These are phyloP conservation scores for Nitzschia sp. DNA, from an alignment of 108 stramenopile genomes.

Conservation along the genomic window DNA sequence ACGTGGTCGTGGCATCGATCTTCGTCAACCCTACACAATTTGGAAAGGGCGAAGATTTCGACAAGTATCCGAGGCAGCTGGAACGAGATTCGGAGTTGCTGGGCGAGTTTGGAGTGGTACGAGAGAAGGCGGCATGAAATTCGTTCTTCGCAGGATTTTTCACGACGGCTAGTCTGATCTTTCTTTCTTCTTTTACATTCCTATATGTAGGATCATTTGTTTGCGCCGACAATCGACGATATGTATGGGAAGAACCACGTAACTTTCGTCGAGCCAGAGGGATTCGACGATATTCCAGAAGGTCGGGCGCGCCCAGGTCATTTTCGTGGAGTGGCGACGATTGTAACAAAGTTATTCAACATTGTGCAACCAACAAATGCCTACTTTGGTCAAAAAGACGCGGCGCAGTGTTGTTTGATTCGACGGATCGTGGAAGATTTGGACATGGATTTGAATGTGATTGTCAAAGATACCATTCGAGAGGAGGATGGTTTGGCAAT, in stretches of 20 bases:
- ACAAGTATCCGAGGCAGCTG: constrained; percentile 92
- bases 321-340: constrained; percentile 96
- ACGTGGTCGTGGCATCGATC: constrained; percentile 88
- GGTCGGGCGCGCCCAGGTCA: constrained; percentile 86
- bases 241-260: constrained; percentile 84
- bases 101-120: constrained; percentile 67
- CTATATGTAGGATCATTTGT: constrained; percentile 64
- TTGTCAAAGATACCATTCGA: constrained; percentile 78
- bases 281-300: constrained; percentile 84
- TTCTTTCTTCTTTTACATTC: neutral
- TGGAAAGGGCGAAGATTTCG: constrained; percentile 92
- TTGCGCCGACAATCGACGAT: constrained; percentile 62
- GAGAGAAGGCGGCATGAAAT: constrained; percentile 10
- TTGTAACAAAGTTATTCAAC: constrained; percentile 98
- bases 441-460: constrained; percentile 77
- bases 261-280: constrained; percentile 71
- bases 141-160: neutral
- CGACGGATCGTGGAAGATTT: constrained; percentile 86
- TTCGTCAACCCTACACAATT: constrained; percentile 99
- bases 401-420: constrained; percentile 92
- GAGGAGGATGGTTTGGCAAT: constrained; percentile 95
- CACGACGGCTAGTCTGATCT: neutral
- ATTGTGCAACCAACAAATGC: constrained; percentile 90
- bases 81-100: constrained; percentile 77
- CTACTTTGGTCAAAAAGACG: constrained; percentile 99